These are phyloP conservation scores for Syncephalis fuscata DNA, from an alignment of 371 early-diverging fungal genomes.

Conservation along the genomic window DNA sequence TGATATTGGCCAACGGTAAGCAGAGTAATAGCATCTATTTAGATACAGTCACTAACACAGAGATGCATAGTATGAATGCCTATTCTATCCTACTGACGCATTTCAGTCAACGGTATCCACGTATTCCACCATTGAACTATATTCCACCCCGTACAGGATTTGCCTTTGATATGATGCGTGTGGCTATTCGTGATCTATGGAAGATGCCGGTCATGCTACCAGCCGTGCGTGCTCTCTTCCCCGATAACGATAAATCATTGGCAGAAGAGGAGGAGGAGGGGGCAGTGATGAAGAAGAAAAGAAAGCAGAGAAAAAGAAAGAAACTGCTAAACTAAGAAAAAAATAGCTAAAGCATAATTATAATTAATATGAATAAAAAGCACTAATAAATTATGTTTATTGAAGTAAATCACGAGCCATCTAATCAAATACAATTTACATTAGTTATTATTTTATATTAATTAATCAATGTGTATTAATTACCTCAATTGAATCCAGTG, in stretches of 20 bases:
- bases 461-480: too few species aligned
- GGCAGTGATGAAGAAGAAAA: neutral
- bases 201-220: slow-evolving; percentile 3
- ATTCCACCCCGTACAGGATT: slow-evolving; percentile 38
- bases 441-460: too few species aligned
- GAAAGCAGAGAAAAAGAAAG: neutral
- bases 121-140: slow-evolving; percentile 38
- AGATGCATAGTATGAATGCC: slow-evolving; percentile 47
- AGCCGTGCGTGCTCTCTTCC: too few species aligned
- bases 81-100: slow-evolving; percentile 83
- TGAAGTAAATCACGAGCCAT: neutral
- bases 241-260: neutral
- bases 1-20: slow-evolving; percentile 47
- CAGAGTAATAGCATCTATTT: neutral
- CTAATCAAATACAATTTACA: neutral
- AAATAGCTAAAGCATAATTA: too few species aligned
- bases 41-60: neutral
- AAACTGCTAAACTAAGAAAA: too few species aligned
- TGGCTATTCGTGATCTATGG: slow-evolving; percentile 35
- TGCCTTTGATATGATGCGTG: slow-evolving; percentile 70
- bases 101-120: slow-evolving; percentile 94
- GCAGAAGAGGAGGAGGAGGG: neutral
- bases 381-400: too few species aligned
- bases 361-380: too few species aligned
- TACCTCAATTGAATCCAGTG: too few species aligned